Conservation (phyloP, 306 rosid species). For the Cercis canadensis region DNA sequence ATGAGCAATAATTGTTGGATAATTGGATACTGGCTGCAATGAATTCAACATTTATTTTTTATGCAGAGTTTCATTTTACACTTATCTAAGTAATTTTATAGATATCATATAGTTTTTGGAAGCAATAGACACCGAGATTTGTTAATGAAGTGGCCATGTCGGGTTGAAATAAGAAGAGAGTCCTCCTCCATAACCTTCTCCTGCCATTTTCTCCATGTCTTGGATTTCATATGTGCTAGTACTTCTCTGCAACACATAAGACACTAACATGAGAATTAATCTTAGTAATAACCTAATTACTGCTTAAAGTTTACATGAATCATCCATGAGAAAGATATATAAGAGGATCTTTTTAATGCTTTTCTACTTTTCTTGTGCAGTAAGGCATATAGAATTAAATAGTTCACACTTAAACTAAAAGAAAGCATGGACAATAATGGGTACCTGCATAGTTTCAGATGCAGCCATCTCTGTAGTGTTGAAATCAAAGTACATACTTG, state of each 20-base stretch:
- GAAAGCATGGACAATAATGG: too few relatives aligned
- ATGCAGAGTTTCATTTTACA: slow-evolving; percentile 2
- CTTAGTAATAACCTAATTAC: background rate
- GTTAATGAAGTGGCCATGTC: slow-evolving; percentile 33
- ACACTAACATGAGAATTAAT: background rate
- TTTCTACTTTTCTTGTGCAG: background rate
- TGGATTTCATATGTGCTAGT: slow-evolving; percentile 40
- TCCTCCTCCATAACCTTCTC: slow-evolving; percentile 51
- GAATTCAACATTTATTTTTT: slow-evolving; percentile 1
- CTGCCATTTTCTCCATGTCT: slow-evolving; percentile 43
- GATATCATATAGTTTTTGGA: background rate
- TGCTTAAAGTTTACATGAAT: too few relatives aligned
- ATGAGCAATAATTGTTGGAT: background rate
- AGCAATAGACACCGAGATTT: slow-evolving; percentile 14
- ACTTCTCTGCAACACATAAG: slow-evolving; percentile 43
- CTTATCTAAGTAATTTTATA: background rate
- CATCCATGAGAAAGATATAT: too few relatives aligned
- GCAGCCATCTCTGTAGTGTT: slow-evolving; percentile 40
- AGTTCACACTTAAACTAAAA: too few relatives aligned
- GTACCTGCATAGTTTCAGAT: slow-evolving; percentile 52
- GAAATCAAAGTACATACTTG: slow-evolving; percentile 57
- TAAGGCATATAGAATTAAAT: too few relatives aligned
- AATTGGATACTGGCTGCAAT: background rate
- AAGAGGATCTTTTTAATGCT: background rate
- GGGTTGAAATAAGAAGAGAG: slow-evolving; percentile 23